Base-by-base conservation (phyloP, 148 eudicot species). In the Rhododendron ferrugineum region DNA sequence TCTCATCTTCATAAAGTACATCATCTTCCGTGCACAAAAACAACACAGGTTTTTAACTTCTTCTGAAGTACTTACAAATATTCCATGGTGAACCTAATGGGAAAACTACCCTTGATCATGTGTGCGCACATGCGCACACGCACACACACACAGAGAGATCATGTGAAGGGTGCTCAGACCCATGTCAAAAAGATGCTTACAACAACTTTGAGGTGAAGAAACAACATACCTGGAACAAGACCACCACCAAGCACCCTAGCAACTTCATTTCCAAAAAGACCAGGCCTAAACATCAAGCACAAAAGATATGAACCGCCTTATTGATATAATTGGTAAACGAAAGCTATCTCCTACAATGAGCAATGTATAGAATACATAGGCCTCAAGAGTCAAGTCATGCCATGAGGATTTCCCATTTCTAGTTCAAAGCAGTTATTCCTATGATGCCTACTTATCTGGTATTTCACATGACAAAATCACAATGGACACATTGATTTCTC, bases 201-300 rank as follows among this genome's bases (percentile, higher is more conserved):
- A n/a, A 28, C 32, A 66, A 81, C 36, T 64, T 64, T 79, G 44
- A 3, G 80, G 32, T 20, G 32, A 76, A 73, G n/a, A 77, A 54
- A 79, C 81, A 70, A 42, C 46, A 88, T 87, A 97, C 98, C 98
- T 89, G 99, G 99, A 83, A 94, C 96, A 76, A 97, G 87, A 86
- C 99, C 99, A 34, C 99, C 98, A 88, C 99, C 99, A 84, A 95
- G 93, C 84, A 97, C 99, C 86, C 95, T 92, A 86, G 92, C 89
- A 86, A 97, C 96, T 92, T 97, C 99, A 84, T 76, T 85, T 85
- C 99, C 99, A 77, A 97, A 93, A 30, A 58, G 86, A 62, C 98
- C 98, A 81, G 91, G 80, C 88, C 99, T 97, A 84, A 30, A 91
- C 32, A 86, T 3, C 73, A 80, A 75, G 30, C 85, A 88, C 42